Evolutionary conservation across 2,329 filamentous ascomycete genomes (phyloP).

Genomic region (Trichoderma atrobrunneum): DNA sequence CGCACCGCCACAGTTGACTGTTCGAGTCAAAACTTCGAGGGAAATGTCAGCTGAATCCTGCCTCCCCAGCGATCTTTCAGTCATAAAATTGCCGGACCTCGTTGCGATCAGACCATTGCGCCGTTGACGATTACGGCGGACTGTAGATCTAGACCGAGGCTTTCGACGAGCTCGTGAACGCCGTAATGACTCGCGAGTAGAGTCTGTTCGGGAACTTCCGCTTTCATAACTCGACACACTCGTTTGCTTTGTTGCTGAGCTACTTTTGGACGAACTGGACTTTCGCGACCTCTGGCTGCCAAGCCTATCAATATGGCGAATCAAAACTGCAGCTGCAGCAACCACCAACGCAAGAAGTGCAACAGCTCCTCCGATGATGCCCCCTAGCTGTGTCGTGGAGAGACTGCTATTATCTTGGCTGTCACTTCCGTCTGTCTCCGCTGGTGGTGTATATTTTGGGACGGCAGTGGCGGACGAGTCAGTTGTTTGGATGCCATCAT

Average conservation of each 20-base stretch:
- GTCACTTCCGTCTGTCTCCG: conserved; percentile 21
- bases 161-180: conserved; percentile 3
- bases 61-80: not conserved
- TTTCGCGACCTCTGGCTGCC: conserved; percentile 40
- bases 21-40: not conserved
- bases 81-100: not conserved
- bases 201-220: not conserved
- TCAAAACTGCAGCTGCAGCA: conserved; percentile 46
- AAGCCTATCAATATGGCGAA: conserved; percentile 49
- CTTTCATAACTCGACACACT: not conserved
- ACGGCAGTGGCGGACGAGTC: conserved; percentile 45
- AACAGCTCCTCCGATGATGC: conserved; percentile 52
- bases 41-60: not conserved
- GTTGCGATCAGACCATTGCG: not conserved
- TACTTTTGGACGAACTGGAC: conserved; percentile 24
- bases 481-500: conserved; percentile 30
- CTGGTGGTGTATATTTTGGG: conserved; percentile 38
- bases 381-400: conserved; percentile 45
- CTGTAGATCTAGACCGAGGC: not conserved
- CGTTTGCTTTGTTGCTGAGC: conserved; percentile 18
- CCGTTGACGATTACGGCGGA: not conserved
- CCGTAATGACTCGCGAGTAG: not conserved
- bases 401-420: conserved; percentile 33
- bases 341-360: conserved; percentile 48
- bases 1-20: not conserved